Evolutionary conservation across 2,329 filamentous ascomycete species (phyloP).

Genomic region (Dichotomopilus funicola): DNA sequence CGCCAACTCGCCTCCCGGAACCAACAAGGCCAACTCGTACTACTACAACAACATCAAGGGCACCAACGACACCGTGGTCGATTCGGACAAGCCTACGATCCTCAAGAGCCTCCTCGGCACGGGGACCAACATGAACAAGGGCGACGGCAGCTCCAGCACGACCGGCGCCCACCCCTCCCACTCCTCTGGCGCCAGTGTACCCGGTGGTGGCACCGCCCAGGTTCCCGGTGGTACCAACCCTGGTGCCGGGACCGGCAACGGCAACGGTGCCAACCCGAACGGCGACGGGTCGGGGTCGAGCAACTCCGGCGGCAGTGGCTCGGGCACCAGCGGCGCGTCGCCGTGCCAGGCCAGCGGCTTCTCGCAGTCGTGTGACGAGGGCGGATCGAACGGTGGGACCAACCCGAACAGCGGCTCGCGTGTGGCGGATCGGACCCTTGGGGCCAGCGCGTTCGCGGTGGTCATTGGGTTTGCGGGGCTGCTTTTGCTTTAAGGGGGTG

Average conservation of each 20-base stretch:
- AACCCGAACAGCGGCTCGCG: conserved; percentile 29
- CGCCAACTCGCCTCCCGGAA: conserved; percentile 53
- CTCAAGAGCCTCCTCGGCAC: conserved; percentile 76
- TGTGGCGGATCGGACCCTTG: conserved; percentile 25
- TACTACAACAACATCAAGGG: conserved; percentile 59
- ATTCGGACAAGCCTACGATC: conserved; percentile 67
- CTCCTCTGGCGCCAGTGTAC: conserved; percentile 22
- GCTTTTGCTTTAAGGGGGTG: conserved; percentile 13
- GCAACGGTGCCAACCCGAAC: not conserved
- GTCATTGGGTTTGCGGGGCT: conserved; percentile 31
- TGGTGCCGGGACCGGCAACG: conserved; percentile 15
- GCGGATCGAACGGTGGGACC: conserved; percentile 21
- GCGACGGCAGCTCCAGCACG: conserved; percentile 21
- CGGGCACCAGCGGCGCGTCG: conserved; percentile 14
- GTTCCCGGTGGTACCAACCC: conserved; percentile 16
- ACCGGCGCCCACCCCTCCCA: conserved; percentile 11
- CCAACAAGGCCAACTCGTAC: conserved; percentile 66
- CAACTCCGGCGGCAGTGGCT: not conserved
- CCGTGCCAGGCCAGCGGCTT: conserved; percentile 36
- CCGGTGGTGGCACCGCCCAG: conserved; percentile 26
- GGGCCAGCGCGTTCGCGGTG: conserved; percentile 33
- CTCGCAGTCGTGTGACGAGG: conserved; percentile 33
- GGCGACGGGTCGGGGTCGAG: conserved; percentile 5
- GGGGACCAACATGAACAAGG: conserved; percentile 63
- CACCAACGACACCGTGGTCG: conserved; percentile 70